Base-by-base conservation (phyloP, 2,329 filamentous ascomycete species). In the Stachybotrys echinatus region DNA sequence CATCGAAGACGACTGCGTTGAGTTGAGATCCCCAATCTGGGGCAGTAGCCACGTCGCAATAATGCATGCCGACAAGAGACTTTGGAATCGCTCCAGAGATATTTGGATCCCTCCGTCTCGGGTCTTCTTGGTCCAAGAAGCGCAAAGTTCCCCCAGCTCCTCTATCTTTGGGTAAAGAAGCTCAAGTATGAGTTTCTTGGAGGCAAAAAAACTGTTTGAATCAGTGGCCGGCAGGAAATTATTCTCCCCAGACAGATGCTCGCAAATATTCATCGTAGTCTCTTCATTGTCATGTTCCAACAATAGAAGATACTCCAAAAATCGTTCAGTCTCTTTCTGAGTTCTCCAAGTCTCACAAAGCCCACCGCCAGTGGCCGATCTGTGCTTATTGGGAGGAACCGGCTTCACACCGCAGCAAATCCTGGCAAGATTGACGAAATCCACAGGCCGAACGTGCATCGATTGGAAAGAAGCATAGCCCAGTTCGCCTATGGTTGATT, bases 351-450 rank as follows among this genome's bases (percentile, higher is more conserved):
- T 70, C 50, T 80, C 75, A 10, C 69, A 67, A 39, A 83, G 68
- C 2, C 69, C 56, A 0, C 77, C 76, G 6, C 76, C 74, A n/a
- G 75, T 74, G 2, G 70, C 62, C 23, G 68, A 61, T 14, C 69
- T 62, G 3, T 64, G 60, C 2, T 52, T 52, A 8, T 58, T 53
- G 44, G 68, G 58, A 5, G 59, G 49, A 18, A 76, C 52, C 6
- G 62, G 57, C 5, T 66, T 58, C 27, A 66, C 58, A 10, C 88
- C 88, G 37, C 87, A 83, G 58, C 88, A 89, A 17, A 79, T 76
- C 52, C 82, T 73, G n/a, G 96, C 64, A 5, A 95, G 69, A 55
- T 82, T 83, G 37, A 88, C 69, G 20, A 95, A 66, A 55, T 91
- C 82, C 27, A 77, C 62, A 4, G 88, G 82, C 17, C 79, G 77